These are phyloP conservation scores for Narthecium ossifragum DNA, from an alignment of 106 monocot species.

Conservation along the genomic window DNA sequence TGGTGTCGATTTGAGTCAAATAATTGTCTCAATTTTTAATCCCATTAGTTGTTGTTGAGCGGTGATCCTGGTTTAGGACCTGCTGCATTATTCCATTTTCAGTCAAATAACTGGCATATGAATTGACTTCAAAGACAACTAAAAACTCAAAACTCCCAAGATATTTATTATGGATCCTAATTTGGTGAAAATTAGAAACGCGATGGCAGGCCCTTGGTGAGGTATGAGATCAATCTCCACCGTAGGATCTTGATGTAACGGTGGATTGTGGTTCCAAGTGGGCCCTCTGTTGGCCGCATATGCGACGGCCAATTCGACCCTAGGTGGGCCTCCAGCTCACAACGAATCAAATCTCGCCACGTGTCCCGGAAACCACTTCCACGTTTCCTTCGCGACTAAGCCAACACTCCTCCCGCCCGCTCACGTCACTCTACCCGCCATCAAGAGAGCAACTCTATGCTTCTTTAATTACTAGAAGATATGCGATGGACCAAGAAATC, in stretches of 20 bases:
- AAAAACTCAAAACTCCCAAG: too few species aligned
- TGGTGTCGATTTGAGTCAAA: not conserved
- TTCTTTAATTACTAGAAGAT: too few species aligned
- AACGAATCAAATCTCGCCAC: not conserved
- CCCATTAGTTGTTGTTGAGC: too few species aligned
- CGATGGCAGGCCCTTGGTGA: not conserved
- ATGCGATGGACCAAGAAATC: not conserved
- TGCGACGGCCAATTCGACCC: not conserved
- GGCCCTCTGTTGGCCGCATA: not conserved
- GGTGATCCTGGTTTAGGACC: too few species aligned
- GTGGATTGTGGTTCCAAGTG: not conserved
- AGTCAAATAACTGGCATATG: too few species aligned
- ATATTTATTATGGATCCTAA: too few species aligned
- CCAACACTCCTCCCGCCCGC: not conserved
- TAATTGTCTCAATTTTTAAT: too few species aligned
- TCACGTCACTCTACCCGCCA: not conserved
- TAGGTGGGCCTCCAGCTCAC: not conserved
- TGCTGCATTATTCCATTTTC: too few species aligned
- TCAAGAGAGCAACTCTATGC: not conserved
- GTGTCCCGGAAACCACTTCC: not conserved
- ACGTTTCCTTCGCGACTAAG: constrained; percentile 27
- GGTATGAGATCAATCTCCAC: not conserved
- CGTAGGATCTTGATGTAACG: not conserved
- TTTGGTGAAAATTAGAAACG: not conserved
- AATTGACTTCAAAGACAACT: too few species aligned